phyloP scores from a whole-genome alignment of 345 rosid genomes.

The Bruguiera parviflora region DNA sequence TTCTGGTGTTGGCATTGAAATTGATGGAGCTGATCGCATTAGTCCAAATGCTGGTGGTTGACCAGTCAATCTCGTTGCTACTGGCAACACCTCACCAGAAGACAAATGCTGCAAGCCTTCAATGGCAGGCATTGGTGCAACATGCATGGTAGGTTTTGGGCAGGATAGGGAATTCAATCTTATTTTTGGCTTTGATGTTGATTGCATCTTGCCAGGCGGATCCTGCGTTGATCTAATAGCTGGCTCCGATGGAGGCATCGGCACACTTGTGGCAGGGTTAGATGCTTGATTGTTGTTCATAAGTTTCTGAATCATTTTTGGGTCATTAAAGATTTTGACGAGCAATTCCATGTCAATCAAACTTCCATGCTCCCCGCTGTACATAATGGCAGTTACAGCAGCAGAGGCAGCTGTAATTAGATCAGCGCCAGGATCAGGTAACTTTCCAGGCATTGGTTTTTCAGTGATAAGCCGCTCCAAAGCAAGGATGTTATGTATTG shows the following conservation, averaged over 20 bases:
- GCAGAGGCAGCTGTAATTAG: conserved; percentile 38
- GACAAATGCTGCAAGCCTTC: conserved; percentile 17
- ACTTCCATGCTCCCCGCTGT: conserved; percentile 35
- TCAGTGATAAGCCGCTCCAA: background rate
- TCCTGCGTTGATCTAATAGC: conserved; percentile 8
- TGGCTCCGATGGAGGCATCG: conserved; percentile 11
- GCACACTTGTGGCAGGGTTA: conserved; percentile 3
- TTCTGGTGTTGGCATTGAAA: conserved; percentile 5
- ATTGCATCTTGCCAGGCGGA: conserved; percentile 9
- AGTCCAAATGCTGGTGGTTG: conserved; percentile 13
- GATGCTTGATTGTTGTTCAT: conserved; percentile 21
- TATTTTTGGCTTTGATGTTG: conserved; percentile 16
- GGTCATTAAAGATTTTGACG: conserved; percentile 48
- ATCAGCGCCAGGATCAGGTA: conserved; percentile 27
- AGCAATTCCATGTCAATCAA: conserved; percentile 56
- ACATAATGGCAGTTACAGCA: conserved; percentile 32
- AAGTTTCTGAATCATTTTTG: conserved; percentile 42
- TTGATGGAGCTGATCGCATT: conserved; percentile 23
- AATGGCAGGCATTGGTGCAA: conserved; percentile 2
- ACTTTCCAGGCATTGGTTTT: conserved; percentile 7
- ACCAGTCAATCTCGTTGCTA: conserved; percentile 2
- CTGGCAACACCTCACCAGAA: conserved; percentile 13
- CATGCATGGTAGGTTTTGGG: conserved; percentile 1
- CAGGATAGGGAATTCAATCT: background rate
- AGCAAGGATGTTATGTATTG: background rate